Conservation (phyloP, 2,329 filamentous ascomycete genomes). For the Fusarium tjaetaba region DNA sequence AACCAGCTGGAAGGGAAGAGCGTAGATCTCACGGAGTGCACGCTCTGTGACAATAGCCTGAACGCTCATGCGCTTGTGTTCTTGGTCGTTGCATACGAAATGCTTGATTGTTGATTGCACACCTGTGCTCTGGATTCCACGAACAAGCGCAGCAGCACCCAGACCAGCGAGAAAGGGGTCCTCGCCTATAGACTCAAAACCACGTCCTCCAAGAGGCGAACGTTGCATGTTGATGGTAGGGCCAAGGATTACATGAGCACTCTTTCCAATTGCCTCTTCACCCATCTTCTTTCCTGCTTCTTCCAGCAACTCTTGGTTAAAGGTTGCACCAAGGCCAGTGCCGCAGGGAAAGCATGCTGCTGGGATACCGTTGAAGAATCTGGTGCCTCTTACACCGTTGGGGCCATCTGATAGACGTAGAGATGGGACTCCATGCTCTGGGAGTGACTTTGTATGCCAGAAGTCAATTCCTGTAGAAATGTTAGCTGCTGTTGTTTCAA, state of each 20-base stretch:
- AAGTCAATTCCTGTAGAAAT: conserved; percentile 66
- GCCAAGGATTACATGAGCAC: conserved; percentile 67
- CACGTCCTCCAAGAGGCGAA: conserved; percentile 67
- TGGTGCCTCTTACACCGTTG: conserved; percentile 74
- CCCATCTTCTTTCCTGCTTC: conserved; percentile 63
- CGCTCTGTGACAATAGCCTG: conserved; percentile 65
- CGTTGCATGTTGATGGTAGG: conserved; percentile 73
- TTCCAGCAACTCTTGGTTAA: conserved; percentile 63
- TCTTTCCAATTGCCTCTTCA: conserved; percentile 64
- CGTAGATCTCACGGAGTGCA: conserved; percentile 67
- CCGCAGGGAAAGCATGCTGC: conserved; percentile 71
- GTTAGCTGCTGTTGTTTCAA: background rate
- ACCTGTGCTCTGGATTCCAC: conserved; percentile 65
- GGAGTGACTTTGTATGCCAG: conserved; percentile 73
- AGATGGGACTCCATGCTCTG: conserved; percentile 69
- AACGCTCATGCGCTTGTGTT: conserved; percentile 66
- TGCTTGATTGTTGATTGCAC: conserved; percentile 69
- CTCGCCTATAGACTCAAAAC: conserved; percentile 68
- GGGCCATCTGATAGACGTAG: conserved; percentile 75
- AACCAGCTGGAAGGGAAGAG: conserved; percentile 66
- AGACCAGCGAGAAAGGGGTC: conserved; percentile 67
- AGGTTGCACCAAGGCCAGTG: conserved; percentile 67
- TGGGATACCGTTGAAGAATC: conserved; percentile 71
- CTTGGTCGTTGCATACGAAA: conserved; percentile 70
- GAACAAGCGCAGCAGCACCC: conserved; percentile 62